Evolutionary conservation across 176 grass and related monocot genomes (phyloP).

Genomic region (Pontederia paniculata): DNA sequence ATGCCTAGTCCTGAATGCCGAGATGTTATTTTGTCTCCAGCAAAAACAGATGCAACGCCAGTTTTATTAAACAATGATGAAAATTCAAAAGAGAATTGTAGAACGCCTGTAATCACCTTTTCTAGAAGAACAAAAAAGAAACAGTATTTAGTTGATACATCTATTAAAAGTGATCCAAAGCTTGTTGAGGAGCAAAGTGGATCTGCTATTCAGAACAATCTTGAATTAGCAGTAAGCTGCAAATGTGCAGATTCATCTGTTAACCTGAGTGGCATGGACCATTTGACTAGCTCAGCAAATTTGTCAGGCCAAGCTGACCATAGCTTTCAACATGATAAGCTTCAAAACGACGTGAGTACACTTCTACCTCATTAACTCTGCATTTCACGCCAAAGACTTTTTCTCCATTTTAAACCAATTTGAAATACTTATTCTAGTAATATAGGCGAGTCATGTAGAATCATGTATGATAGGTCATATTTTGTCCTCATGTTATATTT

Average conservation of each 20-base stretch:
- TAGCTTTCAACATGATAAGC: not conserved
- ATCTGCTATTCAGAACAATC: not conserved
- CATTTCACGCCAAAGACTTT: no score
- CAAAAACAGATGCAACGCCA: not conserved
- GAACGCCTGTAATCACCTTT: constrained; percentile 13
- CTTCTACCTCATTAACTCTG: not conserved
- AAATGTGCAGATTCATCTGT: constrained; percentile 3
- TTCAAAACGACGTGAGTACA: constrained; percentile 11
- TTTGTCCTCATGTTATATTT: no score
- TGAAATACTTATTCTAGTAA: not conserved
- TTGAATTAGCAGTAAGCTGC: not conserved
- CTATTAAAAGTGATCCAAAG: not conserved
- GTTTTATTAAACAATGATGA: not conserved
- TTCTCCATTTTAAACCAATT: not conserved
- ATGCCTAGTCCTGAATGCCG: not conserved
- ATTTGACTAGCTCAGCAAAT: no score
- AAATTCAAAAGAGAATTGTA: not conserved
- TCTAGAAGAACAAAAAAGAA: constrained; percentile 15
- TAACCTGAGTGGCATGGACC: no score
- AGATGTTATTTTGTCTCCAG: not conserved
- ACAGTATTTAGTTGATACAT: not conserved
- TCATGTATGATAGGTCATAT: no score
- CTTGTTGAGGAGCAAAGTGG: not conserved
- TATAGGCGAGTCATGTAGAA: no score
- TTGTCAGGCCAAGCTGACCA: not conserved